phyloP scores from a whole-genome alignment of 2,329 filamentous ascomycete species.

The Chlorencoelia australis region DNA sequence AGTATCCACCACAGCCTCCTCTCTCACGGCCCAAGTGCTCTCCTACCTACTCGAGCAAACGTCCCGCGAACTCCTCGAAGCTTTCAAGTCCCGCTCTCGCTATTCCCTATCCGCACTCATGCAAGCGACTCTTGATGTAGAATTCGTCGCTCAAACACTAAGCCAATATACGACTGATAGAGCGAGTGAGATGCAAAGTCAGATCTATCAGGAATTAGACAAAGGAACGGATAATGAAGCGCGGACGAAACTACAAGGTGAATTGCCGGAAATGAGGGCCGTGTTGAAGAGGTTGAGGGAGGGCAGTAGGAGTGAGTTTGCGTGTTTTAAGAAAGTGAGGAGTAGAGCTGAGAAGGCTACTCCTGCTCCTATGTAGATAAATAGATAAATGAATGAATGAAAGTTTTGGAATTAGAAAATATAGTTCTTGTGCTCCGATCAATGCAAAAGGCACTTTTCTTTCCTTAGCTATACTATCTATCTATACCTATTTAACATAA shows the following conservation, averaged over 20 bases:
- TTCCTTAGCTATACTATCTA: too few relatives aligned
- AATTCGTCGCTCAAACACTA: constrained; percentile 91
- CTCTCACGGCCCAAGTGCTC: constrained; percentile 71
- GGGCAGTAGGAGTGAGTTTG: constrained; percentile 74
- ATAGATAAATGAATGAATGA: too few relatives aligned
- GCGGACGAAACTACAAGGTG: constrained; percentile 66
- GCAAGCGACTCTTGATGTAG: constrained; percentile 94
- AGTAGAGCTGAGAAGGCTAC: constrained; percentile 9
- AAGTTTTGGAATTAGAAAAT: too few relatives aligned
- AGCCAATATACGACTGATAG: constrained; percentile 80
- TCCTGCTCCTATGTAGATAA: neutral
- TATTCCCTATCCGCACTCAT: constrained; percentile 79
- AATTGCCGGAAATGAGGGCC: constrained; percentile 80
- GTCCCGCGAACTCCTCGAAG: constrained; percentile 68
- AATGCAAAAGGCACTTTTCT: too few relatives aligned
- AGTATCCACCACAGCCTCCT: constrained; percentile 67
- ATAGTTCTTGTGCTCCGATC: too few relatives aligned
- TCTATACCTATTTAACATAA: too few relatives aligned
- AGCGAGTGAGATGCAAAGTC: constrained; percentile 70
- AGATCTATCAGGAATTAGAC: constrained; percentile 89
- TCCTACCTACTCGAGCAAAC: constrained; percentile 79
- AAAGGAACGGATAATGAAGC: constrained; percentile 81
- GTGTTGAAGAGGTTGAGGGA: constrained; percentile 78
- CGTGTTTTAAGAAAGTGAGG: constrained; percentile 59
- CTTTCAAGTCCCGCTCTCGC: constrained; percentile 55